Base-by-base conservation (phyloP, 345 rosid genomes). In the Salix viminalis region DNA sequence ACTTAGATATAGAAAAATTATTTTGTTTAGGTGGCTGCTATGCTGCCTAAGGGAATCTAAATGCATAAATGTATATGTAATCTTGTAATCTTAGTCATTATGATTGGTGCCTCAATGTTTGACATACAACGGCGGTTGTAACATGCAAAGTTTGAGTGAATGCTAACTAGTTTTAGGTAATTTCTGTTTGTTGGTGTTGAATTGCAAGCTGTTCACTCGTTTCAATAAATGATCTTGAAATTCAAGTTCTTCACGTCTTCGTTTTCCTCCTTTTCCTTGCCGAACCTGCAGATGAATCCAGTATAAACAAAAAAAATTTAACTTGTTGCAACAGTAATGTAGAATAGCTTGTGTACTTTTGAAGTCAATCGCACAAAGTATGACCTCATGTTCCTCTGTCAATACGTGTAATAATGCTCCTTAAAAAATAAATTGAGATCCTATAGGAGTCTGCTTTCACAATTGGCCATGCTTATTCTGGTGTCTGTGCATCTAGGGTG, bases 381-480 rank as follows among this genome's bases (percentile, higher is more conserved):
- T 56, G 42, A 67, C 2, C n/a, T 67, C 15, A 19, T 36, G 14
- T 67, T 67, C 2, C 42, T 67, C 24, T 36, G 62, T 36, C 3
- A 18, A 3, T 4, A 24, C 28, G 24, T 66, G 13, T 18, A 36
- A 32, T 39, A 34, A 16, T 23, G 36, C 60, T 48, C 34, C 15
- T 19, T 58, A 14, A 24, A 75, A 96, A 92, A 12, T 97, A 96
- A 70, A 78, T 69, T 3, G 95, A 88, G 13, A 88, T 90, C 13
- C 65, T 82, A 30, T 79, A 72, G 42, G 93, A 86, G 61, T 89
- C 88, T 24, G 80, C 44, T 81, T 81, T 75, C 60, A 90, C 81
- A 46, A 85, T 75, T 13, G 90, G 87, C 98, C 99, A 96, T 71
- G 81, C 81, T 0, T 89, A 86, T 69, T 93, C 98, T 10, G 96